These are phyloP conservation scores for Uronychia setigera DNA, from an alignment of 73 alveolate genomes.

Conservation along the genomic window DNA sequence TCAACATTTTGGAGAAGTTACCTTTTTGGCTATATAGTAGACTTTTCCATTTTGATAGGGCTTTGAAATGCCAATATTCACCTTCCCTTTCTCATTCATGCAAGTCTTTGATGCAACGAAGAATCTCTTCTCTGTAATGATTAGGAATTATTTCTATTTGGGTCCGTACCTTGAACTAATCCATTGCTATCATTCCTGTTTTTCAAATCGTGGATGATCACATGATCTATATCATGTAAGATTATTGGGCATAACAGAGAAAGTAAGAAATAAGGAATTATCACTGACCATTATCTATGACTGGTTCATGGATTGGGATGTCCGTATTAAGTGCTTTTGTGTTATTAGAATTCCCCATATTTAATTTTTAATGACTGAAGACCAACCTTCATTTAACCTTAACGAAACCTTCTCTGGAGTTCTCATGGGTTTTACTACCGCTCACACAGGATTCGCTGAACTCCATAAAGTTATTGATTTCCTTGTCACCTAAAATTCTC, in stretches of 20 bases:
- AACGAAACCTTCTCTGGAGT: not conserved
- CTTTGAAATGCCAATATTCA: not conserved
- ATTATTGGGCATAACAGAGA: too few species aligned
- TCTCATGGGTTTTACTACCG: not conserved
- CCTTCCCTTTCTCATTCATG: not conserved
- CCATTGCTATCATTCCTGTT: not conserved
- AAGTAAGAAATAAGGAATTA: too few species aligned
- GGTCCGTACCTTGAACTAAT: not conserved
- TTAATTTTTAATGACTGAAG: not conserved
- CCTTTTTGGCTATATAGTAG: not conserved
- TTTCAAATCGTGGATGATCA: not conserved
- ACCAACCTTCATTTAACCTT: not conserved
- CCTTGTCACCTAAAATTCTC: not conserved
- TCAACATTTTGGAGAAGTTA: too few species aligned
- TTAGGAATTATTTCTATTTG: not conserved
- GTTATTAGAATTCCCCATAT: conserved; percentile 2
- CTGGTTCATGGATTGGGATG: not conserved
- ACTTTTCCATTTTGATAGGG: not conserved
- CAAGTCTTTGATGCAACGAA: not conserved
- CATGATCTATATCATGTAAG: not conserved
- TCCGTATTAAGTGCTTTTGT: not conserved
- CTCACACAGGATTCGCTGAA: not conserved
- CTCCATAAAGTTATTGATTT: not conserved
- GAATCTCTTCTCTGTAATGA: not conserved
- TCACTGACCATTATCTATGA: not conserved